Evolutionary conservation across 257 asterid genomes (phyloP).

Genomic region (Ophiorrhiza pumila): DNA sequence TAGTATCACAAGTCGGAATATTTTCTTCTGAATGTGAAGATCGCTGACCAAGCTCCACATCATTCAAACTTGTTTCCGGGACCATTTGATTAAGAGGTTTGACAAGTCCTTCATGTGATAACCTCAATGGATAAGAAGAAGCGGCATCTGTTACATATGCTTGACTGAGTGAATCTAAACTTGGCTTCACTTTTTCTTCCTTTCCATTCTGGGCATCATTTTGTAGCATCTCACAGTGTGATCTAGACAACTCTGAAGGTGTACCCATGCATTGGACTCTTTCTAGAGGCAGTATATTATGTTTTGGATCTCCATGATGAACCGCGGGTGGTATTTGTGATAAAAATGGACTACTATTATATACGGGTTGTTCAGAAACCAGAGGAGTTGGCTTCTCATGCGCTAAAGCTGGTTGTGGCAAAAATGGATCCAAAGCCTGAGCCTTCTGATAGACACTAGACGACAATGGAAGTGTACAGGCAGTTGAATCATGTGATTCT

Average conservation of each 20-base stretch:
- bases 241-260: slow-evolving; percentile 21
- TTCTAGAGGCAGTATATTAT: slow-evolving; percentile 11
- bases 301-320: slow-evolving; percentile 20
- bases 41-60: slow-evolving; percentile 28
- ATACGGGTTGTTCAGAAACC: slow-evolving; percentile 7
- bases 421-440: slow-evolving; percentile 20
- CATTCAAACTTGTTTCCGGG: slow-evolving; percentile 28
- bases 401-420: slow-evolving; percentile 13
- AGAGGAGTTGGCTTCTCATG: slow-evolving; percentile 15
- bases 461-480: slow-evolving; percentile 13
- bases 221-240: slow-evolving; percentile 19
- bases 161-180: slow-evolving; percentile 20
- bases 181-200: slow-evolving; percentile 15
- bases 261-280: slow-evolving; percentile 3
- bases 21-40: slow-evolving; percentile 31
- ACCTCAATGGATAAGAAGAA: slow-evolving; percentile 19
- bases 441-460: slow-evolving; percentile 19
- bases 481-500: slow-evolving; percentile 15
- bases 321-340: slow-evolving; percentile 8
- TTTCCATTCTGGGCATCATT: slow-evolving; percentile 14
- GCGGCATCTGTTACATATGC: slow-evolving; percentile 23
- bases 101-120: slow-evolving; percentile 29
- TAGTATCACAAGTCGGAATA: slow-evolving; percentile 13
- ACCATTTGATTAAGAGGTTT: slow-evolving; percentile 24
- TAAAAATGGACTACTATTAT: slow-evolving; percentile 18